These are phyloP conservation scores for Alectoria sarmentosa DNA, from an alignment of 495 filamentous ascomycete genomes.

Conservation along the genomic window DNA sequence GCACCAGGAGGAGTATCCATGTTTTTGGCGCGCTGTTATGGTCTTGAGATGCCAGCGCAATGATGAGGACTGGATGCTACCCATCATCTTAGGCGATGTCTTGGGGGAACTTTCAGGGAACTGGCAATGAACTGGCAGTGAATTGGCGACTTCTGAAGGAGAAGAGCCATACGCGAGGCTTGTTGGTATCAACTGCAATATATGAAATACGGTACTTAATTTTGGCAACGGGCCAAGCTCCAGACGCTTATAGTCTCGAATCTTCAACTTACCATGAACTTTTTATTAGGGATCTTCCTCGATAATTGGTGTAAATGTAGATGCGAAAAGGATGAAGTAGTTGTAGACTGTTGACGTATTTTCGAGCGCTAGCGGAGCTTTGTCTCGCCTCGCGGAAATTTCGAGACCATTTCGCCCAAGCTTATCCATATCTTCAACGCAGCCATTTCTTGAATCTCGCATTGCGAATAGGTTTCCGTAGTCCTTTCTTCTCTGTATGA, in stretches of 20 bases:
- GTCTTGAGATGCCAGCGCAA: too few relatives aligned
- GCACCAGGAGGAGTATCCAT: neutral
- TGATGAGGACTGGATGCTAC: too few relatives aligned
- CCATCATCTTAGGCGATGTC: neutral
- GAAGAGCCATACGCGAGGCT: neutral
- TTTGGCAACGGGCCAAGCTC: neutral
- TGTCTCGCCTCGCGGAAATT: slow-evolving; percentile 14
- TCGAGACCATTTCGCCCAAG: slow-evolving; percentile 8
- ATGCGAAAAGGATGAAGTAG: neutral
- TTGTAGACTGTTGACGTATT: slow-evolving; percentile 10
- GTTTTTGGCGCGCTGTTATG: neutral
- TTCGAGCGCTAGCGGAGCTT: slow-evolving; percentile 9
- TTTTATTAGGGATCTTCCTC: neutral
- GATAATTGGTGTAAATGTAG: neutral
- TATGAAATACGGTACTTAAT: neutral
- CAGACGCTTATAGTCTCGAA: neutral
- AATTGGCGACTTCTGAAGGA: neutral
- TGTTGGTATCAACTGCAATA: neutral
- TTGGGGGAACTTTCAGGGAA: neutral
- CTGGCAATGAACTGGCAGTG: too few relatives aligned
- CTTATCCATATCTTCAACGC: neutral
- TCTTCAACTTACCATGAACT: neutral
- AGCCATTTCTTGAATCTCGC: neutral
- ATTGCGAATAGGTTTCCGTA: neutral
- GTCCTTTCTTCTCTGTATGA: neutral